Evolutionary conservation across 495 filamentous ascomycete species (phyloP).

Genomic region (Barbatosphaeria neglecta): DNA sequence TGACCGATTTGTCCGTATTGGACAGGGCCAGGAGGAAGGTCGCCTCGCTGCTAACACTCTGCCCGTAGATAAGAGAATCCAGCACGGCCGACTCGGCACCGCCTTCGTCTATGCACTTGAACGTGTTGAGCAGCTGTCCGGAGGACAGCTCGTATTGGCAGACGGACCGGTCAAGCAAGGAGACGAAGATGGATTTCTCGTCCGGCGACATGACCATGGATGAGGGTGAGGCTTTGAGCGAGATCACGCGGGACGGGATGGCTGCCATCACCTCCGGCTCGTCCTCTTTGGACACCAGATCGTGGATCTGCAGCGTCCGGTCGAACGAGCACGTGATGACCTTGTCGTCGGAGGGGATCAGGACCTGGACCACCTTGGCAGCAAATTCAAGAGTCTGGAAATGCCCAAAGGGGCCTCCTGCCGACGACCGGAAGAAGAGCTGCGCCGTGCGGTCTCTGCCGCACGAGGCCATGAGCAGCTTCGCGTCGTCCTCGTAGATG

Average conservation of each 20-base stretch:
- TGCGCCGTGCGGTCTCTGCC: conserved; percentile 86
- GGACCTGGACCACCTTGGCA: conserved; percentile 35
- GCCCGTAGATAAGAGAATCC: conserved; percentile 55
- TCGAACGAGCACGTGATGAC: conserved; percentile 83
- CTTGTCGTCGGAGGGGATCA: conserved; percentile 39
- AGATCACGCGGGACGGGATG: conserved; percentile 61
- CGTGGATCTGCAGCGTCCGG: conserved; percentile 68
- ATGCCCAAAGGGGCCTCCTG: conserved; percentile 32
- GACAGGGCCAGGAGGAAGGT: conserved; percentile 69
- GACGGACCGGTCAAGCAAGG: conserved; percentile 72
- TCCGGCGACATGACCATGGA: conserved; percentile 63
- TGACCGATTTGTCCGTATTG: conserved; percentile 86
- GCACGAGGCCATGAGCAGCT: conserved; percentile 59
- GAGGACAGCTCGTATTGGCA: conserved; percentile 61
- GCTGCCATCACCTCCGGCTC: conserved; percentile 61
- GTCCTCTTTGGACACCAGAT: conserved; percentile 61
- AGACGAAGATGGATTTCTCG: conserved; percentile 54
- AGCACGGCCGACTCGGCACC: conserved; percentile 72
- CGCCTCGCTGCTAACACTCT: conserved; percentile 21
- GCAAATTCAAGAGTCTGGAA: conserved; percentile 40
- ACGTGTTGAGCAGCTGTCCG: conserved; percentile 58
- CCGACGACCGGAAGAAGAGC: conserved; percentile 54
- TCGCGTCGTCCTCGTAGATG: conserved; percentile 42
- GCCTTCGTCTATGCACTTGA: conserved; percentile 70
- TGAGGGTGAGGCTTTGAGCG: conserved; percentile 71